Evolutionary conservation across 2,329 filamentous ascomycete species (phyloP).

Genomic region (Lecanoromycetidae sp.): DNA sequence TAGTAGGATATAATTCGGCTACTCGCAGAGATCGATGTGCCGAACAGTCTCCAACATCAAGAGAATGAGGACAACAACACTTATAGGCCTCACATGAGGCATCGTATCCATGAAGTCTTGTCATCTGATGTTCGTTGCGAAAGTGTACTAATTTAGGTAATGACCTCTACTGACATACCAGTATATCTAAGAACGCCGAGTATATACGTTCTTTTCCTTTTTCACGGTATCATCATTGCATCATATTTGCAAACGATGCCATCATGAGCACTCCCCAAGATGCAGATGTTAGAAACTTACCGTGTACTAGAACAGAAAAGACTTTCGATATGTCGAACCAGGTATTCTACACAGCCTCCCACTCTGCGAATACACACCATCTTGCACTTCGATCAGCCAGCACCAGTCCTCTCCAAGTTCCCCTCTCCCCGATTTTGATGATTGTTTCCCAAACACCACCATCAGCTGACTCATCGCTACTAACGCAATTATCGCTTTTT

Average conservation of each 20-base stretch:
- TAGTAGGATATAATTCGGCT: not conserved
- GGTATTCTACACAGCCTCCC: slow-evolving; percentile 43
- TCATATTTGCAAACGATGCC: not conserved
- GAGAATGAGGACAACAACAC: not conserved
- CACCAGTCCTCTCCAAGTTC: slow-evolving; percentile 51
- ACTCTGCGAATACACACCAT: slow-evolving; percentile 60
- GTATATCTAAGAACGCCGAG: not conserved
- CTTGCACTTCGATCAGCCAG: slow-evolving; percentile 52
- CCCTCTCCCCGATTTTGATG: slow-evolving; percentile 54
- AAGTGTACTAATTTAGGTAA: too few relatives aligned
- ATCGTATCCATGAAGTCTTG: too few relatives aligned
- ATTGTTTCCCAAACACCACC: slow-evolving; percentile 54
- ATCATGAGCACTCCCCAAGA: too few relatives aligned
- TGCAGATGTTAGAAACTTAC: not conserved
- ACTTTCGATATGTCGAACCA: not conserved
- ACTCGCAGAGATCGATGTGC: not conserved
- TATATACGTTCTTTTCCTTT: not conserved
- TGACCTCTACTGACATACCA: not conserved
- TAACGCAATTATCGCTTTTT: slow-evolving; percentile 34
- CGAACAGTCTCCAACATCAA: not conserved
- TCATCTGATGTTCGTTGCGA: too few relatives aligned
- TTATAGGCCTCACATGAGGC: too few relatives aligned
- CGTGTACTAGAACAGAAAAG: not conserved
- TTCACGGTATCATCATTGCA: not conserved
- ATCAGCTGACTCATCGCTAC: slow-evolving; percentile 29